These are phyloP conservation scores for Aspergillus vadensis DNA, from an alignment of 2,329 filamentous ascomycete species.

Conservation along the genomic window DNA sequence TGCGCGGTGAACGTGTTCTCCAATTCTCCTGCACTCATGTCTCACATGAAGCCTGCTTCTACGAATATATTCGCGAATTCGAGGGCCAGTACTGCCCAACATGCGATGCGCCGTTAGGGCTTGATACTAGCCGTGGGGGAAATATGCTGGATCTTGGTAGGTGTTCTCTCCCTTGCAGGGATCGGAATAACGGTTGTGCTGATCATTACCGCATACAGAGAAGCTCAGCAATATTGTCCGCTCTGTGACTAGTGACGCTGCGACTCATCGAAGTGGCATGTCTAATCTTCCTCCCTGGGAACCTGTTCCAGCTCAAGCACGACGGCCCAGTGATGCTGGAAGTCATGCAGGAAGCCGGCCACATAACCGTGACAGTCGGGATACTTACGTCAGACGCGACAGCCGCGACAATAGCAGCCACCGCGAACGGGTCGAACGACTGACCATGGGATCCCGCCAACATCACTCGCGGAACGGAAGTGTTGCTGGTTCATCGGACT, in stretches of 20 bases:
- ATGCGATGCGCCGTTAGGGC: conserved; percentile 85
- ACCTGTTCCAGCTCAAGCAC: conserved; percentile 33
- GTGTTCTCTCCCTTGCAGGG: conserved; percentile 26
- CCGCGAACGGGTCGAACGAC: conserved; percentile 50
- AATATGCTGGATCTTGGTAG: conserved; percentile 90
- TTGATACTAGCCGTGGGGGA: conserved; percentile 89
- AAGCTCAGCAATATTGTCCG: conserved; percentile 94
- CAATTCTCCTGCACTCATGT: conserved; percentile 98
- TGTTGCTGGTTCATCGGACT: conserved; percentile 73
- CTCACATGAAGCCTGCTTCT: conserved; percentile 96
- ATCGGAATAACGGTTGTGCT: conserved; percentile 18
- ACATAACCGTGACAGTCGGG: conserved; percentile 31
- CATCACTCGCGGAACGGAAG: conserved; percentile 77
- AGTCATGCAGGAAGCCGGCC: conserved; percentile 30
- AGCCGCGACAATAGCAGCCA: conserved; percentile 45
- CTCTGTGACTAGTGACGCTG: conserved; percentile 70
- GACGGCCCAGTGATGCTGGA: conserved; percentile 37
- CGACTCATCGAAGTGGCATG: conserved; percentile 50
- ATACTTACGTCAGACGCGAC: conserved; percentile 38
- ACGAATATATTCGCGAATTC: conserved; percentile 94
- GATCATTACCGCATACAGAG: conserved; percentile 58
- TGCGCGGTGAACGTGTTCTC: conserved; percentile 88
- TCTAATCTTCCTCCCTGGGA: conserved; percentile 67
- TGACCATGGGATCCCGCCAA: conserved; percentile 42
- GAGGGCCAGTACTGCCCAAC: conserved; percentile 93